These are phyloP conservation scores for Pulveroboletus sp. DNA, from an alignment of 768 basidiomycete genomes.

Conservation along the genomic window DNA sequence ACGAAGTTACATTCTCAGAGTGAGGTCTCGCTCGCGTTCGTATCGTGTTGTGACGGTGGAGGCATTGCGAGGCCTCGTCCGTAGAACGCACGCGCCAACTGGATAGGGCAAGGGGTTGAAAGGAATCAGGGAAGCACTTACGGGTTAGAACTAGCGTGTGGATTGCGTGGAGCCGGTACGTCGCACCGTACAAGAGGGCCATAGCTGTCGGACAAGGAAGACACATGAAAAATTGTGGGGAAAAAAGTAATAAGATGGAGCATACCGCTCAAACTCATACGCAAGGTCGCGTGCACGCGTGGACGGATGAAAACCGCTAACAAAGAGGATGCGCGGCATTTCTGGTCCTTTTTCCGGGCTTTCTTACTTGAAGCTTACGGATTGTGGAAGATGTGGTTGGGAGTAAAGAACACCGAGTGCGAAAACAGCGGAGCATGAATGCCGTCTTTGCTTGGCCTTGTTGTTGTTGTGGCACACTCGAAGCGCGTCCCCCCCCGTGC, in stretches of 20 bases:
- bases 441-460: constrained; percentile 23
- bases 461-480: constrained; percentile 36
- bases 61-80: constrained; percentile 17
- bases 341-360: constrained; percentile 7
- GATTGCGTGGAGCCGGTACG: constrained; percentile 82
- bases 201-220: constrained; percentile 44
- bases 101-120: constrained; percentile 33
- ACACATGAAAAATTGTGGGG: constrained; percentile 1
- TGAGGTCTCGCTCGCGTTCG: constrained; percentile 29
- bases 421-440: constrained; percentile 30
- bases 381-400: constrained; percentile 21
- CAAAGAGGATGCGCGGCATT: constrained; percentile 83
- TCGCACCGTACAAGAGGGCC: constrained; percentile 86
- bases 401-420: constrained; percentile 13
- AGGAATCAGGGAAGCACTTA: constrained; percentile 47
- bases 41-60: constrained; percentile 21
- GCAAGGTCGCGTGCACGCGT: constrained; percentile 82
- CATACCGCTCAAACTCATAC: constrained; percentile 81
- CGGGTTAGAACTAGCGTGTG: constrained; percentile 71
- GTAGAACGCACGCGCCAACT: constrained; percentile 36
- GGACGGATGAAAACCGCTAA: constrained; percentile 79
- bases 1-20: constrained; percentile 18
- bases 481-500: too few relatives aligned
- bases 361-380: neutral
- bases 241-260: neutral